Conservation (phyloP, 1,139 yeast species). For the Kodamaea plutei region DNA sequence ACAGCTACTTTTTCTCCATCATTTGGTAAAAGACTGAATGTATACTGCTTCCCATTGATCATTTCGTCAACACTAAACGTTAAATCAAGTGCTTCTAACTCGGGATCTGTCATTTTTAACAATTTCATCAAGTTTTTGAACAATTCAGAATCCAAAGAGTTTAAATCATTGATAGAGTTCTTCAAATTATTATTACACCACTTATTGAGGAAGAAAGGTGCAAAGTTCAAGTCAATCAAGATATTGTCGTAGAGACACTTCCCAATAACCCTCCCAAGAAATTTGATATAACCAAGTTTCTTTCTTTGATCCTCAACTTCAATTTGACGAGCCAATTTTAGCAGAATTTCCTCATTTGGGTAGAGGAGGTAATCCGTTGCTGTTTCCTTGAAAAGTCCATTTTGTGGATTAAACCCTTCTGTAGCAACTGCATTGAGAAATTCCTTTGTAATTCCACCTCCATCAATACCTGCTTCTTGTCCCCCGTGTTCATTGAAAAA, state of each 20-base stretch:
- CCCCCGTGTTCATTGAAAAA: conserved; percentile 72
- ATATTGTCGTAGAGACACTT: conserved; percentile 87
- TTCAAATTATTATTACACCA: conserved; percentile 48
- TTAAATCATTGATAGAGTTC: conserved; percentile 74
- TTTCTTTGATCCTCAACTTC: conserved; percentile 26
- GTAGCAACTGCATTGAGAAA: conserved; percentile 69
- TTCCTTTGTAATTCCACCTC: conserved; percentile 95
- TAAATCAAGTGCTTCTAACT: conserved; percentile 56
- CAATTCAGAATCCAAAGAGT: conserved; percentile 63
- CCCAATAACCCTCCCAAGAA: conserved; percentile 80
- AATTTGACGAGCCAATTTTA: conserved; percentile 18
- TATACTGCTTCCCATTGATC: conserved; percentile 31
- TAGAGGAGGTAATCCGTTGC: conserved; percentile 55
- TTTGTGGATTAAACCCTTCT: conserved; percentile 56
- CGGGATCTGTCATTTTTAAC: conserved; percentile 51
- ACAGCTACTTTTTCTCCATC: conserved; percentile 58
- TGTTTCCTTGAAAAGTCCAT: conserved; percentile 41
- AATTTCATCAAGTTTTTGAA: conserved; percentile 64
- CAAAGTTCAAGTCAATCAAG: conserved; percentile 77
- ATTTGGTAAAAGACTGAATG: conserved; percentile 54
- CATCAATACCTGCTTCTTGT: conserved; percentile 87
- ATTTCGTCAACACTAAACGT: conserved; percentile 59
- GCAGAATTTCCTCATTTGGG: conserved; percentile 64
- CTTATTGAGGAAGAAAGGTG: conserved; percentile 79
- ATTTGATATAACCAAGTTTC: conserved; percentile 45